Conservation (phyloP, 164 flowering plant species). For the Aristolochia contorta region DNA sequence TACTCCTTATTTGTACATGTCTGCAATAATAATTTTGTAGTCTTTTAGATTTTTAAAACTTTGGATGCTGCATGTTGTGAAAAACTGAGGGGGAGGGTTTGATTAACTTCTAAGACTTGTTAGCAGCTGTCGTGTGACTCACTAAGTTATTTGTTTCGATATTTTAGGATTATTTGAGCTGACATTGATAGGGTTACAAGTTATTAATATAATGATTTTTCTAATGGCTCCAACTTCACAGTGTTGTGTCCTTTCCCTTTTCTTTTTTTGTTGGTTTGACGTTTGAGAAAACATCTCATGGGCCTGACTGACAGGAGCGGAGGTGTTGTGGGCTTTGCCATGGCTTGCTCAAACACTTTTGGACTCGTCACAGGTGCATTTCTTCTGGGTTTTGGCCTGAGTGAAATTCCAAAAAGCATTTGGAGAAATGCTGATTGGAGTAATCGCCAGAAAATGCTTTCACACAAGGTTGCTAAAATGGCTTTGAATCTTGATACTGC, state of each 20-base stretch:
- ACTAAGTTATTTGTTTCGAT: no score
- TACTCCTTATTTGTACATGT: not conserved
- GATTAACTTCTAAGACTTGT: no score
- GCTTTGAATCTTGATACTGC: conserved; percentile 98
- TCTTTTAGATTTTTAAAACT: no score
- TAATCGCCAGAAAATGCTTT: conserved; percentile 76
- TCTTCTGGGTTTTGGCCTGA: conserved; percentile 98
- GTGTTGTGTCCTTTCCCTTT: no score
- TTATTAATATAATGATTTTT: not conserved
- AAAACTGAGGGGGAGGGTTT: no score
- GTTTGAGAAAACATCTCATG: conserved; percentile 2
- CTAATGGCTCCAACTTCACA: not conserved
- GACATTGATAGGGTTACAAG: no score
- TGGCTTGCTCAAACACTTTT: conserved; percentile 98
- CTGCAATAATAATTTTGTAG: no score
- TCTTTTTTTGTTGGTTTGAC: not conserved
- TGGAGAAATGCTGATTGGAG: conserved; percentile 99
- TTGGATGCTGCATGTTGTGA: no score
- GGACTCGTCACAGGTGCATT: conserved; percentile 99
- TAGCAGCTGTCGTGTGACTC: no score
- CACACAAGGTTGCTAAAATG: conserved; percentile 88
- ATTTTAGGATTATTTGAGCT: not conserved
- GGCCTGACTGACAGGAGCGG: conserved; percentile 39
- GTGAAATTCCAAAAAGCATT: conserved; percentile 87
- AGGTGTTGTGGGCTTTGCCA: conserved; percentile 68